phyloP scores from a whole-genome alignment of 2,329 filamentous ascomycete genomes.

The Aspergillus unguis region DNA sequence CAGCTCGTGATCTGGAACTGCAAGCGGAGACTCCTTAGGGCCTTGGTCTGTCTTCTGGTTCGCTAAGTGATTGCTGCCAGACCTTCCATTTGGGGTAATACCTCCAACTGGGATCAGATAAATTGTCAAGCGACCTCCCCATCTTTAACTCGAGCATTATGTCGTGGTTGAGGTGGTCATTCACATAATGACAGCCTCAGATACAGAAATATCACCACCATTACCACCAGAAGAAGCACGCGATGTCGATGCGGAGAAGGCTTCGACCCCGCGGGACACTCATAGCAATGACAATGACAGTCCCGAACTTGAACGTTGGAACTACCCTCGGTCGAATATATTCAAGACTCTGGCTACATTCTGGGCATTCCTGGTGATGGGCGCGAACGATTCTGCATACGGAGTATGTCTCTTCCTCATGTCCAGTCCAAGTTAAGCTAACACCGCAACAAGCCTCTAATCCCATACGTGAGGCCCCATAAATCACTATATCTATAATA shows the following conservation, averaged over 20 bases:
- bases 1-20: not conserved
- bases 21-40: not conserved
- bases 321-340: conserved; percentile 49
- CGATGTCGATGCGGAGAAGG: conserved; percentile 1
- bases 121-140: not conserved
- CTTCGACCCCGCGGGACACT: not conserved
- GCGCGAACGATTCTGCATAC: conserved; percentile 58
- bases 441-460: conserved; percentile 32
- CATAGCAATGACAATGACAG: not conserved
- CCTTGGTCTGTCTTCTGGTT: not conserved
- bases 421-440: not conserved
- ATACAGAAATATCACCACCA: no score
- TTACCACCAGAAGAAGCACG: not conserved
- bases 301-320: conserved; percentile 38
- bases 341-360: conserved; percentile 53
- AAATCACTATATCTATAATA: not conserved
- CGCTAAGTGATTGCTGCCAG: not conserved
- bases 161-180: no score
- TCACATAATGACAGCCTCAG: no score
- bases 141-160: no score
- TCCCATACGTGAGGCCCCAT: conserved; percentile 48
- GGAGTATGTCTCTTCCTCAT: conserved; percentile 44
- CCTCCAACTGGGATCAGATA: not conserved
- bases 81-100: not conserved
- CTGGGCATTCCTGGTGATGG: conserved; percentile 57